A percentile compares a stretch with the other conserved stretches of the same genome.
These are phyloP conservation scores for Fonsecaea pugnacius DNA, from an alignment of 2,329 filamentous ascomycete species.

Conservation along the genomic window DNA sequence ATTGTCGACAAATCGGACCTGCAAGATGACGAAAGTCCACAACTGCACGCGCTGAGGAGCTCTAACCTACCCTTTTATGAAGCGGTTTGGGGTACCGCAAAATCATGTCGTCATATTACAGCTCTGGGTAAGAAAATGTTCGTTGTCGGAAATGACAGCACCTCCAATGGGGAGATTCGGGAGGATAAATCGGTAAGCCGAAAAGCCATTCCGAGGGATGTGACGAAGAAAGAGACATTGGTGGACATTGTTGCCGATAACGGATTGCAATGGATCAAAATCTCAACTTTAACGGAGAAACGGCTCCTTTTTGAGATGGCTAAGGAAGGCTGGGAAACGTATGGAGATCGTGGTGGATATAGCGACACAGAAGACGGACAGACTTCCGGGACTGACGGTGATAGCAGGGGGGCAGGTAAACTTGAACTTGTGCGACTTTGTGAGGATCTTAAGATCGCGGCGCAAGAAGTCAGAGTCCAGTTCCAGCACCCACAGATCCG, in stretches of 20 bases:
- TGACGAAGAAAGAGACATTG: constrained; percentile 54
- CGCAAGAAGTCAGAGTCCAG: constrained; percentile 58
- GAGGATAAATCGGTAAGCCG: constrained; percentile 23
- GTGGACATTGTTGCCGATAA: constrained; percentile 69
- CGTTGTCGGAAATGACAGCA: constrained; percentile 21
- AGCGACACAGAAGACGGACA: constrained; percentile 36
- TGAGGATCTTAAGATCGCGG: constrained; percentile 61
- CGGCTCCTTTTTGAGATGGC: constrained; percentile 70
- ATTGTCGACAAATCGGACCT: constrained; percentile 30
- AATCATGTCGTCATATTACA: constrained; percentile 60
- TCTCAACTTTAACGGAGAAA: constrained; percentile 67
- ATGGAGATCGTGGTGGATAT: constrained; percentile 48
- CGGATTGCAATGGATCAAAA: constrained; percentile 70
- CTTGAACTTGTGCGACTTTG: constrained; percentile 66
- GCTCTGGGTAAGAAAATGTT: constrained; percentile 62
- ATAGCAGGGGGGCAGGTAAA: constrained; percentile 54
- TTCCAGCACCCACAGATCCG: constrained; percentile 64
- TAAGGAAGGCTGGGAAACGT: constrained; percentile 65
- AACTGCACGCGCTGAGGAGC: constrained; percentile 63
- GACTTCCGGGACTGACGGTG: constrained; percentile 40
- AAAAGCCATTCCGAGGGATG: not conserved
- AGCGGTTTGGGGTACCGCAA: constrained; percentile 66
- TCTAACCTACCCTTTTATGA: constrained; percentile 70
- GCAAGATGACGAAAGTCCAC: constrained; percentile 37
- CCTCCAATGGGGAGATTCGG: not conserved